Base-by-base conservation (phyloP, 2,329 filamentous ascomycete species). In the Colletotrichum camelliae region DNA sequence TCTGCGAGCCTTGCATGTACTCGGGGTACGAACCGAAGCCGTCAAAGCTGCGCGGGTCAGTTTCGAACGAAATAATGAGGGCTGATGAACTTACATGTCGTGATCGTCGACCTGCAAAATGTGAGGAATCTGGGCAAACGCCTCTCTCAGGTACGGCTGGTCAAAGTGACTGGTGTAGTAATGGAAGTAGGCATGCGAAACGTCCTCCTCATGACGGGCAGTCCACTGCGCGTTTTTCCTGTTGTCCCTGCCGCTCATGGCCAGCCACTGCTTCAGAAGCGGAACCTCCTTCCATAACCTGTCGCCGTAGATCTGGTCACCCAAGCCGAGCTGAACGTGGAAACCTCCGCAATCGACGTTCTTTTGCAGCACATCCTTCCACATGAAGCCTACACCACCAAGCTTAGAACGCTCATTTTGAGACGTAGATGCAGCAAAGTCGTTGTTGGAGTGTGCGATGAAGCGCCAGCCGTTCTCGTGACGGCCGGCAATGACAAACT, bases 81-180 rank as follows among this genome's bases (percentile, higher is more conserved):
- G 35, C 13, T 12, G 58, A 4, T 58, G 35, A 66, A 92, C 95
- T 93, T 88, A 98, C 95, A 99, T 98, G 80, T 99, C 97, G 84
- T 98, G 97, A 81, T 98, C 97, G 81, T 99, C 96, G 69, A 99
- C 93, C 82, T 97, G 95, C 80, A 97, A 89, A 69, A 99, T 88
- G 82, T 98, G 96, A 55, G 97, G 97, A 77, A 99, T 98, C 86
- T 99, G 97, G 27, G 97, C 97, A 87, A 98, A 99, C 0, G 96
- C 96, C 85, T 99, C 97, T 76, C 97, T 90, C 79, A 99, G 85
- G 84, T 97, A 96, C 8, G 96, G 96, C 85, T 99, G 97, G 82
- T 99, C 97, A 83, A 99, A 98, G 84, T 98, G 96, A 79, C 96
- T 98, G 2, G 96, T 98, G 83, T 99, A 99, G 84, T 98, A 99